Evolutionary conservation across 257 asterid genomes (phyloP), one percentile per base, ranked within the genome.

Genomic region (Solanum sitiens): DNA sequence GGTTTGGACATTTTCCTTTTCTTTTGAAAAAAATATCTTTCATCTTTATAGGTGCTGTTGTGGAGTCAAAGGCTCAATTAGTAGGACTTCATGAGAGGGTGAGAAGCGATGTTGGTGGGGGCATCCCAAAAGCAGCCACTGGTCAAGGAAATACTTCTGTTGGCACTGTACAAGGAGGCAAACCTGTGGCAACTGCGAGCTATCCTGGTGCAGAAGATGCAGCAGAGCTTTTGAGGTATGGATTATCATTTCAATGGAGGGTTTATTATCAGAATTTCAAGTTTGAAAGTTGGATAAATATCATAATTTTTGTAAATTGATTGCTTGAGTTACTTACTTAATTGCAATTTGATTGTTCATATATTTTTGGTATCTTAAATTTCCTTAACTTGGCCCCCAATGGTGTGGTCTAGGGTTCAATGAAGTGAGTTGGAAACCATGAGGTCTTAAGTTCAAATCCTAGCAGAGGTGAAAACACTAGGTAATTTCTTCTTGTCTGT

Each of bases 31-130:
- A 16, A 56, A 56, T 20, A 68, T 74, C 40, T 83, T 50, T 73
- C 87, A 56, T 73, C 25, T 71, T 87, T 59, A 5, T 88, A 97
- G 99, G 99, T 87, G 97, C 93, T 76, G 98, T 97, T 42, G 83
- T 96, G 88, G 97, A 96, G 90, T 93, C 99, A 45, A 97, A 95
- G 90, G 89, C 99, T 77, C 99, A 93, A 75, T 89, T 97, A 88
- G 93, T 92, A 14, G 99, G 99, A 67, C 91, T 94, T 87, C 98
- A 95, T 33, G 99, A 96, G 94, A 94, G 99, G 91, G 99, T 97
- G 89, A 93, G 99, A 91, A 97, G 98, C 2, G 99, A 96, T 87
- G 89, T 93, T 37, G 98, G 83, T 63, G 91, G 92, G 89, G 91
- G 84, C n/a, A 79, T 72, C 91, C 18, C 90, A 86, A 82, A 90